phyloP scores from a whole-genome alignment of 306 rosid species.

The Trichosanthes truncata region DNA sequence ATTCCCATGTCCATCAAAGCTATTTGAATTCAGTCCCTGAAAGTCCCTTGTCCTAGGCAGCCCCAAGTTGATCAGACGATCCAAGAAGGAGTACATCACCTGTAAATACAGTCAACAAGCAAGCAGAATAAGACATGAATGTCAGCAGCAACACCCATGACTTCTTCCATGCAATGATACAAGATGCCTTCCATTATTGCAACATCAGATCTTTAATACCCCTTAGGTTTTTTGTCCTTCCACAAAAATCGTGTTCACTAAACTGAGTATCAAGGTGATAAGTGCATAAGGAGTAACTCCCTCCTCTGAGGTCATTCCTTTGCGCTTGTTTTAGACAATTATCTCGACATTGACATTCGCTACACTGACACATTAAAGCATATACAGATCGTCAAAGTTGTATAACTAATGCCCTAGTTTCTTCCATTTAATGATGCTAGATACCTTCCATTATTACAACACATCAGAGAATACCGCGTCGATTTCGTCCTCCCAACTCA shows the following conservation, averaged over 20 bases:
- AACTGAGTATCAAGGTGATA: not conserved
- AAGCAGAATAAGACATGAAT: not conserved
- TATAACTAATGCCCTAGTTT: not conserved
- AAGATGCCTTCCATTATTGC: not conserved
- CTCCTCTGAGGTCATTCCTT: not conserved
- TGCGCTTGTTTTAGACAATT: not conserved
- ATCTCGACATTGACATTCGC: not conserved
- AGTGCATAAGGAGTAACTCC: not conserved
- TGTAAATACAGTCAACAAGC: conserved; percentile 21
- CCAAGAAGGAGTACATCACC: conserved; percentile 81
- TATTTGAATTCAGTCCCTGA: conserved; percentile 69
- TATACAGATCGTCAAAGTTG: not conserved
- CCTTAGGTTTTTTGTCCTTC: not conserved
- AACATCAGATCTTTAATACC: not conserved
- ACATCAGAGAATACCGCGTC: not conserved
- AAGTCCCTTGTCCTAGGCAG: conserved; percentile 96
- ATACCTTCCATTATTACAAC: not conserved
- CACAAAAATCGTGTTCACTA: not conserved
- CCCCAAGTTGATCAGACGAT: conserved; percentile 77
- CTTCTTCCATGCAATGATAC: not conserved
- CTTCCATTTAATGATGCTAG: not conserved
- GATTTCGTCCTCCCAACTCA: not conserved
- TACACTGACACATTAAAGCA: not conserved
- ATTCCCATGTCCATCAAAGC: conserved; percentile 90
- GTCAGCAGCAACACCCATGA: not conserved